phyloP scores from a whole-genome alignment of 192 early-diverging fungal species.

The Podila epicladia region DNA sequence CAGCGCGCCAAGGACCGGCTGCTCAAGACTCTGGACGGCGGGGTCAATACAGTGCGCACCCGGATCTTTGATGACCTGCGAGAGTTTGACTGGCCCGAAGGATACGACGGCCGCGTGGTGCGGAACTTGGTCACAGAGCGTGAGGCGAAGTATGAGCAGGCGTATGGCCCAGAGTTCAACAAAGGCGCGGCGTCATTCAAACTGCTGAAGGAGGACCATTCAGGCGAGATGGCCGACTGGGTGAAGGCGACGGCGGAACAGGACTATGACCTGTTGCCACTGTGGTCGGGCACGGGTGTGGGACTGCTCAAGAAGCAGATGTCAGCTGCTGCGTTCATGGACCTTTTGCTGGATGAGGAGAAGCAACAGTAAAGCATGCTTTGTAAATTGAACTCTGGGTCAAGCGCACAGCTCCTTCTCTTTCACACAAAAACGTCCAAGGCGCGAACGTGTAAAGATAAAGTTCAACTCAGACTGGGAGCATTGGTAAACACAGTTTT shows the following conservation, averaged over 20 bases:
- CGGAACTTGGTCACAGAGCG: conserved; percentile 36
- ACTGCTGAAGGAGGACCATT: conserved; percentile 25
- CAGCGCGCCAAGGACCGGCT: conserved; percentile 50
- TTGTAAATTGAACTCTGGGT: too few relatives aligned
- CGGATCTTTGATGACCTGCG: conserved; percentile 55
- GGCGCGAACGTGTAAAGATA: too few relatives aligned
- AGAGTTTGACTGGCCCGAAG: conserved; percentile 48
- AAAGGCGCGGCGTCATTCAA: conserved; percentile 20
- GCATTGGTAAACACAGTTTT: too few relatives aligned
- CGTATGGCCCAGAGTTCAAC: background rate
- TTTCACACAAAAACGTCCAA: too few relatives aligned
- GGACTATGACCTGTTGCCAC: conserved; percentile 26
- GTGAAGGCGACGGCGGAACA: conserved; percentile 18
- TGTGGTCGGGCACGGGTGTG: conserved; percentile 41
- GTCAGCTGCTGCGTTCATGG: conserved; percentile 40
- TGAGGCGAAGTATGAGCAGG: conserved; percentile 18
- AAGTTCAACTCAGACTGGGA: too few relatives aligned
- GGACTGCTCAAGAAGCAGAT: conserved; percentile 41
- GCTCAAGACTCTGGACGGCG: conserved; percentile 51
- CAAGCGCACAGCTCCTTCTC: too few relatives aligned
- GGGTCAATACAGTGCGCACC: conserved; percentile 48
- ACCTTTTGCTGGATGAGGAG: background rate
- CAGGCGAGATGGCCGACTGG: conserved; percentile 29
- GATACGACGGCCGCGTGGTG: conserved; percentile 44
- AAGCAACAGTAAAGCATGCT: too few relatives aligned